These are phyloP conservation scores for Plasmodium inui DNA, from an alignment of 169 alveolate species.

Conservation along the genomic window DNA sequence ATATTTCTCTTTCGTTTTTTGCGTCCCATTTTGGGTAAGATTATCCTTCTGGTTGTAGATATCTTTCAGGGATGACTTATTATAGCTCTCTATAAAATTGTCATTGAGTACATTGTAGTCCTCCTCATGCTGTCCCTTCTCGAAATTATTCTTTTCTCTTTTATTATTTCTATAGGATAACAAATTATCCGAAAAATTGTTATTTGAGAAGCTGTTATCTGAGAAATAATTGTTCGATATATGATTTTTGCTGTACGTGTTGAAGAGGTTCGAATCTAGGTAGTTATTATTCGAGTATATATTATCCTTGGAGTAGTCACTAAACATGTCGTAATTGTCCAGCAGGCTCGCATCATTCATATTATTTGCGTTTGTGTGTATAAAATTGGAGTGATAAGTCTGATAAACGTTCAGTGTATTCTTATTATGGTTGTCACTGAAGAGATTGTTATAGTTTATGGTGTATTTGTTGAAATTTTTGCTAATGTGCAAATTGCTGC, in stretches of 20 bases:
- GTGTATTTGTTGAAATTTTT: slow-evolving; percentile 67
- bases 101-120: slow-evolving; percentile 23
- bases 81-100: slow-evolving; percentile 43
- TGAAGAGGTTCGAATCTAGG: slow-evolving; percentile 31
- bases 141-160: slow-evolving; percentile 13
- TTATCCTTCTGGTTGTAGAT: slow-evolving; percentile 43
- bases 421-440: slow-evolving; percentile 47
- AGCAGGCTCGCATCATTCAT: slow-evolving; percentile 21
- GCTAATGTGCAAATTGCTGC: slow-evolving; percentile 56
- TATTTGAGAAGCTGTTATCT: slow-evolving; percentile 47
- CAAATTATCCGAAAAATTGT: slow-evolving; percentile 29
- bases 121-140: background rate
- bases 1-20: slow-evolving; percentile 57
- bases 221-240: slow-evolving; percentile 48
- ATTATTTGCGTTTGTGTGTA: slow-evolving; percentile 12
- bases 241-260: slow-evolving; percentile 35
- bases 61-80: slow-evolving; percentile 38
- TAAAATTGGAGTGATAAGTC: slow-evolving; percentile 46
- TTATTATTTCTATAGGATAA: slow-evolving; percentile 52
- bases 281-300: slow-evolving; percentile 17
- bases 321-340: slow-evolving; percentile 56
- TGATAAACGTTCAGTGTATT: slow-evolving; percentile 31
- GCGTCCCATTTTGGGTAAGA: slow-evolving; percentile 8
- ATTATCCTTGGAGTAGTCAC: slow-evolving; percentile 35
- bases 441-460: slow-evolving; percentile 61